Conservation (phyloP, 805 yeast genomes). For the Barnettozyma pratensis region DNA sequence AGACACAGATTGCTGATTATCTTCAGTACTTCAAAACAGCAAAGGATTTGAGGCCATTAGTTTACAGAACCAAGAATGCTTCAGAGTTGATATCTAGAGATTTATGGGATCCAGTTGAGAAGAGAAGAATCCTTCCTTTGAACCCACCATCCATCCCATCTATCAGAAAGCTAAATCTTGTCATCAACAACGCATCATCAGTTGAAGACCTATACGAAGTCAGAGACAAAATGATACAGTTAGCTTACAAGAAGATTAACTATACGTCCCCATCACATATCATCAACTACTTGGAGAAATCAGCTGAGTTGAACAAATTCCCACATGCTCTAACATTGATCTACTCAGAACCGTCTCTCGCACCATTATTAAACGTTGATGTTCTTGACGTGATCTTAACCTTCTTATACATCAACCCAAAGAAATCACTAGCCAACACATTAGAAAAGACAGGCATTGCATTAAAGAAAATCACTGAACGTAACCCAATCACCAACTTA, state of each 20-base stretch:
- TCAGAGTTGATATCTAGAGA: conserved; percentile 34
- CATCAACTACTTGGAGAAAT: conserved; percentile 17
- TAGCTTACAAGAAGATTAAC: conserved; percentile 17
- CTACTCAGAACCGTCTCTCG: conserved; percentile 12
- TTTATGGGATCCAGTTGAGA: conserved; percentile 31
- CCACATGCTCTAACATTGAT: conserved; percentile 20
- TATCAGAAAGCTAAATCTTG: conserved; percentile 20
- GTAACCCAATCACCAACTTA: conserved; percentile 13
- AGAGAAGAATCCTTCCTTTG: conserved; percentile 29
- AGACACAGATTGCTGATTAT: conserved; percentile 26
- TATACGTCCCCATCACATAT: conserved; percentile 18
- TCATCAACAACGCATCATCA: conserved; percentile 19
- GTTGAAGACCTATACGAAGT: conserved; percentile 16
- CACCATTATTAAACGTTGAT: conserved; percentile 6
- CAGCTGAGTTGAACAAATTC: conserved; percentile 18
- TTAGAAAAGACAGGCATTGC: conserved; percentile 14
- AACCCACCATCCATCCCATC: conserved; percentile 28
- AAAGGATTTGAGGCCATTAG: conserved; percentile 30
- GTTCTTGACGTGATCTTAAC: conserved; percentile 19
- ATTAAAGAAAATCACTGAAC: conserved; percentile 4
- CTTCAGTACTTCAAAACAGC: conserved; percentile 31
- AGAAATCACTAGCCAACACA: conserved; percentile 12
- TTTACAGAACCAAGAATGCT: conserved; percentile 37
- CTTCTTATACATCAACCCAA: conserved; percentile 20
- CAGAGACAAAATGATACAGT: conserved; percentile 12